These are phyloP conservation scores for Apiotrichum veenhuisii DNA, from an alignment of 1,284 basidiomycete species.

Conservation along the genomic window DNA sequence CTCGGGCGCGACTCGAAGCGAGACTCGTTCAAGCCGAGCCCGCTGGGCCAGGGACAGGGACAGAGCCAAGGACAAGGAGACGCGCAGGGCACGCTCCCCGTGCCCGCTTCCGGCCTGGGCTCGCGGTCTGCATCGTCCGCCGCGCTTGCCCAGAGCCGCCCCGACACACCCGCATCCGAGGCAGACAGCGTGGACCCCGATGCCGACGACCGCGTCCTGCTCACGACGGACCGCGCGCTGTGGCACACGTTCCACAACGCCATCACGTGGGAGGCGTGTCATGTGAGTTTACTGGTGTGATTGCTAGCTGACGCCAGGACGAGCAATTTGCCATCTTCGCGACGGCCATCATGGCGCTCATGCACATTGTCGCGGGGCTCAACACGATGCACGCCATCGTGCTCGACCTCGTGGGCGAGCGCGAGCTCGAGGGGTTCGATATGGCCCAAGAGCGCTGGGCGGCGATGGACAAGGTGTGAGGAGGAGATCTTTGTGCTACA, in stretches of 20 bases:
- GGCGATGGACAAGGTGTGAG: background rate
- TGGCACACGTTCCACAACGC: slow-evolving; percentile 9
- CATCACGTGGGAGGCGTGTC: slow-evolving; percentile 24
- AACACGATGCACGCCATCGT: slow-evolving; percentile 40
- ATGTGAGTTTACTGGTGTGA: slow-evolving; percentile 14
- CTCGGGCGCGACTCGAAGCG: background rate
- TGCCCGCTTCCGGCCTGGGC: too few relatives aligned
- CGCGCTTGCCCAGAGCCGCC: background rate
- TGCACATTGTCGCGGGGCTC: slow-evolving; percentile 33
- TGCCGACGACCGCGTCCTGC: background rate
- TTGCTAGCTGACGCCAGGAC: slow-evolving; percentile 23
- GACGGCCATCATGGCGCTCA: slow-evolving; percentile 39
- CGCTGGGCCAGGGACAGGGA: too few relatives aligned
- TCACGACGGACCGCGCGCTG: background rate
- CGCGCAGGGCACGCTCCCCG: too few relatives aligned
- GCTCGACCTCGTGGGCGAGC: slow-evolving; percentile 39
- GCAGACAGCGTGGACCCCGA: background rate
- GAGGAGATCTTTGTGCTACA: too few relatives aligned
- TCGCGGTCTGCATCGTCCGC: too few relatives aligned
- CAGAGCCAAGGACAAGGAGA: too few relatives aligned
- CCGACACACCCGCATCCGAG: background rate
- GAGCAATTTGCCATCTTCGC: slow-evolving; percentile 46
- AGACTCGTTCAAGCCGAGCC: background rate
- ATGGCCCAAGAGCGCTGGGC: slow-evolving; percentile 36
- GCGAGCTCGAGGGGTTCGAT: slow-evolving; percentile 40